Base-by-base conservation (phyloP, 148 eudicot species). In the Dysphania ambrosioides region DNA sequence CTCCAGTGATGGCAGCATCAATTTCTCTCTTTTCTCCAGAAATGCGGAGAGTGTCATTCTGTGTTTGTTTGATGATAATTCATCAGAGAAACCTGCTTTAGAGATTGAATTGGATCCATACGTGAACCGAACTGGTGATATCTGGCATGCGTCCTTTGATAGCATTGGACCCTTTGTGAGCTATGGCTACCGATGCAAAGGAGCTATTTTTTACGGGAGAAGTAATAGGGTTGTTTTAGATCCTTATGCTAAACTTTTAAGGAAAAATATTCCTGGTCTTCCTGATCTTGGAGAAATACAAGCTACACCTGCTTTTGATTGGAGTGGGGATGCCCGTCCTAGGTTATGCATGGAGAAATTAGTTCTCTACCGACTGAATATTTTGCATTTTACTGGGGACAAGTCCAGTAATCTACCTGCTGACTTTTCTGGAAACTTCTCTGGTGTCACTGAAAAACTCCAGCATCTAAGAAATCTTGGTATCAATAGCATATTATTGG, bases 101-200 rank as follows among this genome's bases (percentile, higher is more conserved):
- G 97, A 96, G 85, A 89, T 96, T 73, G 94, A 96, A 74, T 82
- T 96, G 19, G 99, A 96, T 86, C 88, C 99, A 57, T 87, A 90
- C 72, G 89, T 96, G 67, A 96, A 96, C 68, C 86, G 90, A 70
- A 77, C 97, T 16, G 99, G 99, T 77, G 90, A 92, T 68, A 84
- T 92, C 58, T 96, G 99, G 99, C 99, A 96, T 85, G 97, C 79
- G 12, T 83, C 86, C 51, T 31, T 92, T 60, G 81, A 89, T 66
- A 77, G 77, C 74, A 72, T 68, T 31, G 72, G 82, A 40, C 83
- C 85, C 38, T 91, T 86, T 81, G 82, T 85, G 68, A 82, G 90
- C 73, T 96, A 96, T 77, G 97, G 99, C 55, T 96, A 92, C 78
- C 83, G 88, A 61, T 89, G 93, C 84, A 90, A 84, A 69, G 81